These are phyloP conservation scores for Lantana camara DNA, from an alignment of 257 asterid species.

Conservation along the genomic window DNA sequence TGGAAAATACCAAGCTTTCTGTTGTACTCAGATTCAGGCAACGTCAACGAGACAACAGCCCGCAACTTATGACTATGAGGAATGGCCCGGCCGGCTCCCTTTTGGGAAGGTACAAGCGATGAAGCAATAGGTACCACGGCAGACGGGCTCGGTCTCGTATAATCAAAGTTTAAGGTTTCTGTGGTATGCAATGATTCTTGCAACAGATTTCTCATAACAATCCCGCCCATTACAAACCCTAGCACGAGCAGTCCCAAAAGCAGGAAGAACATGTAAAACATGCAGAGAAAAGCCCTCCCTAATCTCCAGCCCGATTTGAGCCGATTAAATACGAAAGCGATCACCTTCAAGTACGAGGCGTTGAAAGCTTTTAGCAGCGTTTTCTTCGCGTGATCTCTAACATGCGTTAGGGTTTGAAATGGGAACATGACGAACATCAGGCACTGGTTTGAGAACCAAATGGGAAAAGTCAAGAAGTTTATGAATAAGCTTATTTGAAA, in stretches of 20 bases:
- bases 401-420: conserved; percentile 31
- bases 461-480: no score
- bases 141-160: conserved; percentile 56
- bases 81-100: conserved; percentile 24
- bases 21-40: conserved; percentile 72
- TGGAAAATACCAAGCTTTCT: conserved; percentile 66
- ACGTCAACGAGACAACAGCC: conserved; percentile 48
- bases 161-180: conserved; percentile 54
- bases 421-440: conserved; percentile 47
- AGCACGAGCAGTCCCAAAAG: conserved; percentile 42
- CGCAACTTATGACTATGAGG: conserved; percentile 47
- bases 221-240: conserved; percentile 44
- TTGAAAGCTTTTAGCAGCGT: conserved; percentile 31
- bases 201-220: conserved; percentile 40
- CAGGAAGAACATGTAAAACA: conserved; percentile 43
- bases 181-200: conserved; percentile 51
- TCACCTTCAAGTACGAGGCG: conserved; percentile 19
- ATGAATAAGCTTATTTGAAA: conserved; percentile 45
- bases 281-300: conserved; percentile 44
- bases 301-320: conserved; percentile 38
- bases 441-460: no score
- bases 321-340: conserved; percentile 31
- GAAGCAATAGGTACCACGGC: conserved; percentile 49
- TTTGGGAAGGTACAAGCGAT: no score
- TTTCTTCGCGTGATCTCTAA: conserved; percentile 37